These are phyloP conservation scores for Calonectria crousiana DNA, from an alignment of 2,329 filamentous ascomycete species.

Conservation along the genomic window DNA sequence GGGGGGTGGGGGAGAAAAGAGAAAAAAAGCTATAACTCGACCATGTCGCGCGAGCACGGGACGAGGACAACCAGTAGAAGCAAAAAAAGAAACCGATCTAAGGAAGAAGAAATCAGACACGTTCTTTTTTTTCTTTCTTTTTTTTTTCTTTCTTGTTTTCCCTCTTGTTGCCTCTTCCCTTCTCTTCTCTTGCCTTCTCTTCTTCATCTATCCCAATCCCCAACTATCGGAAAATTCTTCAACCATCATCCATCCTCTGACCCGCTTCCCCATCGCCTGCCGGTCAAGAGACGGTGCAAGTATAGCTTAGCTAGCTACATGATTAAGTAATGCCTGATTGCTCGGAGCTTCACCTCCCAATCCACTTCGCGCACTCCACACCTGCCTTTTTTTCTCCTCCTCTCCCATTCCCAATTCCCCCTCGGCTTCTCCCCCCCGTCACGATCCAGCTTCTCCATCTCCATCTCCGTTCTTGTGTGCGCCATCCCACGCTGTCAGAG, in stretches of 20 bases:
- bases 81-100: not conserved
- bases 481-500: conserved; percentile 1
- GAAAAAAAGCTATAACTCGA: conserved; percentile 3
- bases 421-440: not conserved
- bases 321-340: conserved; percentile 21
- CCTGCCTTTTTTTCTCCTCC: not conserved
- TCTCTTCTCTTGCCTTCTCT: not conserved
- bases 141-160: not conserved
- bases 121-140: not conserved
- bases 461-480: not conserved
- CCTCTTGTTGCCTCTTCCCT: not conserved
- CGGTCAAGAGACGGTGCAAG: not conserved
- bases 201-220: not conserved
- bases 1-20: conserved; percentile 10
- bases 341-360: not conserved
- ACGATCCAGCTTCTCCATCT: not conserved
- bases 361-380: not conserved
- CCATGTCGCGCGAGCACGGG: not conserved
- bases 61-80: not conserved
- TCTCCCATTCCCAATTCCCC: not conserved
- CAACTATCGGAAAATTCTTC: not conserved
- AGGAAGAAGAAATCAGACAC: not conserved
- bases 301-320: conserved; percentile 9
- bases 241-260: not conserved
- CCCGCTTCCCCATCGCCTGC: not conserved